Evolutionary conservation across 2,329 filamentous ascomycete genomes (phyloP).

Genomic region (Beauveria sp.): DNA sequence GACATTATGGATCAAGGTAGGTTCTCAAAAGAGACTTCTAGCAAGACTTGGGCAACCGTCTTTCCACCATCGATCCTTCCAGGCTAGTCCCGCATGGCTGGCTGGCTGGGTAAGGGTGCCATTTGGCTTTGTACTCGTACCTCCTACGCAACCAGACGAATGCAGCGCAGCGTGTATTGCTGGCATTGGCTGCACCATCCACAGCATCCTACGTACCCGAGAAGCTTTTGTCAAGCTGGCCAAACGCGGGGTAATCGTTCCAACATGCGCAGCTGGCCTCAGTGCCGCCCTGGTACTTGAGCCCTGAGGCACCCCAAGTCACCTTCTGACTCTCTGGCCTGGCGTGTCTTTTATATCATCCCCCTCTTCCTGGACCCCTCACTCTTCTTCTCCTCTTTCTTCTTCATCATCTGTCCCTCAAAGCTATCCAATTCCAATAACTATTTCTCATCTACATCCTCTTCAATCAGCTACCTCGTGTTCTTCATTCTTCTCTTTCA

Average conservation of each 20-base stretch:
- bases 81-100: background rate
- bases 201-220: background rate
- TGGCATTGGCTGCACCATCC: slow-evolving; percentile 1
- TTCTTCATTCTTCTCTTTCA: background rate
- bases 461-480: slow-evolving; percentile 15
- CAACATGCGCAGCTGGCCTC: background rate
- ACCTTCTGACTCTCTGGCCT: background rate
- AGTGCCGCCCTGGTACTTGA: background rate
- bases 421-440: background rate
- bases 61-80: background rate
- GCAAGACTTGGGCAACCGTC: background rate
- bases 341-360: slow-evolving; percentile 6
- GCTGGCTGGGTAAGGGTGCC: background rate
- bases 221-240: background rate
- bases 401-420: slow-evolving; percentile 9
- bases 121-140: slow-evolving; percentile 2
- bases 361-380: slow-evolving; percentile 7
- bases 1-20: background rate
- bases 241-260: slow-evolving; percentile 12
- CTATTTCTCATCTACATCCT: slow-evolving; percentile 15
- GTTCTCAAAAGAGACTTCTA: background rate
- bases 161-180: background rate
- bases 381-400: background rate
- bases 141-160: slow-evolving; percentile 7
- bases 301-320: slow-evolving; percentile 10